Percentiles rank a stretch among this genome's conserved stretches.
Evolutionary conservation across 345 rosid species (phyloP).

Genomic region (Eucalyptus curtisii): DNA sequence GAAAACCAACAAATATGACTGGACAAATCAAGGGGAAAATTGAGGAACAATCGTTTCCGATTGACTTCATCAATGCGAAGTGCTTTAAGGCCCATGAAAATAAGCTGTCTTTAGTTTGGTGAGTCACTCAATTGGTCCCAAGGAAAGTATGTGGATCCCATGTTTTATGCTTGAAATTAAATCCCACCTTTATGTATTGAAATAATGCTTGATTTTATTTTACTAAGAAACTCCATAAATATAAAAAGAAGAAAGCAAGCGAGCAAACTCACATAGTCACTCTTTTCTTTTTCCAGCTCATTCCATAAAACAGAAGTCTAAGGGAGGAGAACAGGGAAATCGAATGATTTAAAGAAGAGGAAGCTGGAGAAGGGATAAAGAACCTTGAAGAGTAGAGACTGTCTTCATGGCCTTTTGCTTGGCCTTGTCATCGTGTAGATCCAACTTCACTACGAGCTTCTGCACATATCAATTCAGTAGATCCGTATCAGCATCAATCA

Average conservation of each 20-base stretch:
- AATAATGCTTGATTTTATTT: background rate
- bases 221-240: background rate
- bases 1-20: background rate
- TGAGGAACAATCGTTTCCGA: background rate
- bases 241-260: background rate
- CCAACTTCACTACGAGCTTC: slow-evolving; percentile 75
- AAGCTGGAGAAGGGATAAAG: background rate
- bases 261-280: background rate
- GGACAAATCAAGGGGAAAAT: background rate
- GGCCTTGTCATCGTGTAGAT: slow-evolving; percentile 60
- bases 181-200: background rate
- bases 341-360: background rate
- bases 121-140: background rate
- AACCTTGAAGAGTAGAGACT: slow-evolving; percentile 80
- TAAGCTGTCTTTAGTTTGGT: background rate
- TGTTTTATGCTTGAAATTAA: background rate
- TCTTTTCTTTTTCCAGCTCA: slow-evolving; percentile 4
- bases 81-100: background rate
- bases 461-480: slow-evolving; percentile 17
- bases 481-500: slow-evolving; percentile 2
- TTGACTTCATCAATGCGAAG: background rate
- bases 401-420: slow-evolving; percentile 87
- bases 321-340: background rate
- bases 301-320: background rate
- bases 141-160: background rate